Percentiles rank a stretch among this genome's conserved stretches.
Evolutionary conservation across 805 yeast species (phyloP).

Genomic region (Ogataea allantospora): DNA sequence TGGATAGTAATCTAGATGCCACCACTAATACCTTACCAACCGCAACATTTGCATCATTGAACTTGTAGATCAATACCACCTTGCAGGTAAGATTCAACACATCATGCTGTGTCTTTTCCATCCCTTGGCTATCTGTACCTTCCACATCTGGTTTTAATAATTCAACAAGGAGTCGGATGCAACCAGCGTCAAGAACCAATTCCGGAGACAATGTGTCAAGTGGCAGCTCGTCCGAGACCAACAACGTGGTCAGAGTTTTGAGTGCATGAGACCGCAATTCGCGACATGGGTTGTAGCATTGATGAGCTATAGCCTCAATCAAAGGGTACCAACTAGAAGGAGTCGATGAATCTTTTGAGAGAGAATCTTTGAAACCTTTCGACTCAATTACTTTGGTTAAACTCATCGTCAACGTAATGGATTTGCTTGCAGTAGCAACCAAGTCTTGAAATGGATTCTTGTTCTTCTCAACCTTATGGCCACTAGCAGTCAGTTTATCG

Average conservation of each 20-base stretch:
- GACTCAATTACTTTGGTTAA: constrained; percentile 40
- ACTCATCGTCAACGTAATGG: constrained; percentile 59
- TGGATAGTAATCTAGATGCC: constrained; percentile 27
- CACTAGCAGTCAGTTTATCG: constrained; percentile 43
- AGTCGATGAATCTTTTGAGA: constrained; percentile 32
- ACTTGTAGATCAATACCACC: constrained; percentile 35
- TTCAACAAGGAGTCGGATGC: constrained; percentile 70
- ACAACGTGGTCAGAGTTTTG: constrained; percentile 51
- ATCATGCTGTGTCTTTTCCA: constrained; percentile 63
- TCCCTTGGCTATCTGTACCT: constrained; percentile 60
- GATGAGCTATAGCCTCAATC: constrained; percentile 82
- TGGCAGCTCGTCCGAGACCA: constrained; percentile 40
- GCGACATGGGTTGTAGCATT: constrained; percentile 84
- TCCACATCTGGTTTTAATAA: constrained; percentile 63
- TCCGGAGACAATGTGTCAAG: constrained; percentile 43
- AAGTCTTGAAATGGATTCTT: constrained; percentile 52
- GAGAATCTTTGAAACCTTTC: constrained; percentile 31
- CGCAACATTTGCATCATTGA: constrained; percentile 23
- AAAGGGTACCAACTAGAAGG: constrained; percentile 51
- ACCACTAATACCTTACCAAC: constrained; percentile 29
- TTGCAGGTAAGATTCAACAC: constrained; percentile 68
- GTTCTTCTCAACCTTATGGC: constrained; percentile 40
- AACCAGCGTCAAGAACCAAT: constrained; percentile 65
- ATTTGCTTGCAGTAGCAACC: constrained; percentile 56
- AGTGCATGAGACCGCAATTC: constrained; percentile 70